These are phyloP conservation scores for Fusarium pseudocircinatum DNA, from an alignment of 2,329 filamentous ascomycete species.

Conservation along the genomic window DNA sequence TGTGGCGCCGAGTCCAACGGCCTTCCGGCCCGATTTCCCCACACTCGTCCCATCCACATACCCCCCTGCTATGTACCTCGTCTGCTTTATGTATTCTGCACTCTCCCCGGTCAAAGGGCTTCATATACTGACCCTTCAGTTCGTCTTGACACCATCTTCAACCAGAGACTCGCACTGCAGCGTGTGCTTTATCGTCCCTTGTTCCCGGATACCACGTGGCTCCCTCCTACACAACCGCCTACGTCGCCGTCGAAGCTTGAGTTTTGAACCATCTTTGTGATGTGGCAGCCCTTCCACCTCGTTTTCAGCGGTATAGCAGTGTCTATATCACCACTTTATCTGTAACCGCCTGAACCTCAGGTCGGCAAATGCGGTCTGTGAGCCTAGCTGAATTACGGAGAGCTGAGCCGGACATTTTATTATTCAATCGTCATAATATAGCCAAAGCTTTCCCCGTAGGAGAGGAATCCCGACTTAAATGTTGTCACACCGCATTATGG, in stretches of 20 bases:
- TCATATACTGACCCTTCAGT: constrained; percentile 20
- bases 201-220: constrained; percentile 36
- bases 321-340: constrained; percentile 9
- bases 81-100: constrained; percentile 4
- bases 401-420: constrained; percentile 14
- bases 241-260: neutral
- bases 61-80: constrained; percentile 4
- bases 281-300: constrained; percentile 3
- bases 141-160: constrained; percentile 6
- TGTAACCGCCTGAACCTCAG: constrained; percentile 25
- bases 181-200: constrained; percentile 21
- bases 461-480: neutral
- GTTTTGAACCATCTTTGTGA: neutral
- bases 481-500: neutral
- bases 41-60: constrained; percentile 33
- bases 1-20: constrained; percentile 41
- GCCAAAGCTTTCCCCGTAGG: neutral
- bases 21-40: constrained; percentile 42
- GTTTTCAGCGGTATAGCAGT: neutral
- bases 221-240: neutral
- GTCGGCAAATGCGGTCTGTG: constrained; percentile 17
- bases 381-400: constrained; percentile 24
- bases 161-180: neutral
- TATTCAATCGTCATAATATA: neutral
- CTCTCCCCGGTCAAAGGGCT: constrained; percentile 2